These are phyloP conservation scores for Plantago coronopus DNA, from an alignment of 305 asterid species.

Conservation along the genomic window DNA sequence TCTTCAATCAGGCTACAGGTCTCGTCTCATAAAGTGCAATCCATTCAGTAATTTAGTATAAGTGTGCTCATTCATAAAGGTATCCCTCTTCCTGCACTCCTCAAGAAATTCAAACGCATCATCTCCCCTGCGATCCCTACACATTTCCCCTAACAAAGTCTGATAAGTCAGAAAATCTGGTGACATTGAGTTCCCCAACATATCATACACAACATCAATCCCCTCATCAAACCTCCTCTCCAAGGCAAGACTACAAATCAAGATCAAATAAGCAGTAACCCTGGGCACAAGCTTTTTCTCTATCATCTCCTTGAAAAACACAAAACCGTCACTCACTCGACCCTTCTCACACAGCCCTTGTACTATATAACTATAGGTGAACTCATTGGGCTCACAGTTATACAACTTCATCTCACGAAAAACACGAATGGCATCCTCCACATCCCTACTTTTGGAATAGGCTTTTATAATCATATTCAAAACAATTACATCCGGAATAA, in stretches of 20 bases:
- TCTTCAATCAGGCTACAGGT: conserved; percentile 23
- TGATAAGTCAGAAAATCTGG: conserved; percentile 81
- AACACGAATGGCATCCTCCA: conserved; percentile 74
- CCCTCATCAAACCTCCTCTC: conserved; percentile 73
- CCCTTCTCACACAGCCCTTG: conserved; percentile 85
- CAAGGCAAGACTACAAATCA: conserved; percentile 77
- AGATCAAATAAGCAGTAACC: conserved; percentile 46
- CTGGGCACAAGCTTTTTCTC: conserved; percentile 55
- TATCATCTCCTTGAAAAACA: conserved; percentile 61
- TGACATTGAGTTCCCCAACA: conserved; percentile 60
- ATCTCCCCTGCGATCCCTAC: conserved; percentile 74
- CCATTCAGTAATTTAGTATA: conserved; percentile 54
- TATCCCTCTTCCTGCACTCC: conserved; percentile 58
- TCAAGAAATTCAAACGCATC: conserved; percentile 74
- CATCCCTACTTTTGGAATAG: conserved; percentile 62
- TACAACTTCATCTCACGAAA: conserved; percentile 94
- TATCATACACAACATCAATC: conserved; percentile 48
- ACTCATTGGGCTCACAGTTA: conserved; percentile 75
- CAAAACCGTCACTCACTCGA: conserved; percentile 59
- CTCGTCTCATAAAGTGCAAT: conserved; percentile 53
- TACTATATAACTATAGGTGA: conserved; percentile 63
- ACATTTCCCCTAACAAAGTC: conserved; percentile 79
- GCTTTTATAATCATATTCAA: conserved; percentile 90
- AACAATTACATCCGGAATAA: conserved; percentile 72
- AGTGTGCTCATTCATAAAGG: conserved; percentile 64